Evolutionary conservation across 2,329 filamentous ascomycete genomes (phyloP), one percentile per base, ranked within the genome.

Genomic region (Hypoxylon sp.): DNA sequence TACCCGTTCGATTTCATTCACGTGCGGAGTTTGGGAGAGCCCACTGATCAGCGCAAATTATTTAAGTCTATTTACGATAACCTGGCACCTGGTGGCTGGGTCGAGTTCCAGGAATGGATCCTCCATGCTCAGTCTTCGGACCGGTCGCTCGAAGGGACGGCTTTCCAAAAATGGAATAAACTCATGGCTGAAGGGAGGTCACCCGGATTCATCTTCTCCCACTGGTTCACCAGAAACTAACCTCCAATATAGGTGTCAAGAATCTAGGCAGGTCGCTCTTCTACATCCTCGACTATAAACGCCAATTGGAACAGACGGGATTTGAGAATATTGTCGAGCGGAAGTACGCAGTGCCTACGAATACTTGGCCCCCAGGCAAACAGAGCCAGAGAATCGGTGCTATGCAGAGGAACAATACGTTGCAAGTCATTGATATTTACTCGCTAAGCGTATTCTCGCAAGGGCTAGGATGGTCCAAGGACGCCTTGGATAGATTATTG

Each of bases 61-160:
- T 66, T 80, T 14, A 74, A 75, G 44, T 67, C 70, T 1, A 76
- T 78, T 33, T 78, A 75, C 59, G 73, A 80, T 46, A 74, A 78
- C 58, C 73, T 81, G 5, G 71, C 69, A 22, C 78, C 78, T 3
- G 78, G 78, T 26, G 78, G 77, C n/a, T 80, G 76, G 73, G 71
- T 77, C 54, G 79, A 81, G 71, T 78, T 80, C 63, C 79, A 77
- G 29, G 79, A 81, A 69, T 80, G 76, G 76, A 70, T 77, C 29
- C 71, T 76, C 50, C 60, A 76, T 14, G 73, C 78, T 3, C 73
- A 77, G 39, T 78, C 78, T 4, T 71, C 79, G 5, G 74, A 81
- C 66, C 74, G 71, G 52, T 78, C 78, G 2, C 70, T 80, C 10
- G 60, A 76, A 4, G 77, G 77, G 64, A 79, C 72, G 5, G 74